Conservation (phyloP, 768 basidiomycete genomes). For the Phaeotremella skinneri region DNA sequence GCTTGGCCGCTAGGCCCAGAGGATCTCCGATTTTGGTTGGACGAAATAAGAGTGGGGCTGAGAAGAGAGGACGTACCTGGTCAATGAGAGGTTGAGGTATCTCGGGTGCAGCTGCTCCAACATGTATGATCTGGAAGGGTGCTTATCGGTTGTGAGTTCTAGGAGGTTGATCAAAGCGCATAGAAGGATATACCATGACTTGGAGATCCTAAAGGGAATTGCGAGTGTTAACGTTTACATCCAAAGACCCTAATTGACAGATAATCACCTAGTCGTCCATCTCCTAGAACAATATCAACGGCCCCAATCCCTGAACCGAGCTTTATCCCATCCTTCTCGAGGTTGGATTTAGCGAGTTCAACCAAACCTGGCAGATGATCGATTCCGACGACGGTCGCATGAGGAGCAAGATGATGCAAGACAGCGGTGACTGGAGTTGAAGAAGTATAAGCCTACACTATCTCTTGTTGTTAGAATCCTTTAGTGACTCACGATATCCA, state of each 20-base stretch:
- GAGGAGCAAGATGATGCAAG: conserved; percentile 66
- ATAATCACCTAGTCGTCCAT: conserved; percentile 69
- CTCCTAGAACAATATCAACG: conserved; percentile 68
- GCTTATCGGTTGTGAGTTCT: conserved; percentile 24
- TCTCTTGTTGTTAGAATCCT: background rate
- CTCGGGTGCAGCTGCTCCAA: conserved; percentile 82
- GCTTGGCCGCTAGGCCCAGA: no score
- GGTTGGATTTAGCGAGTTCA: conserved; percentile 61
- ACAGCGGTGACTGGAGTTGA: conserved; percentile 62
- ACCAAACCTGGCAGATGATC: conserved; percentile 84
- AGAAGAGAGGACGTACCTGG: conserved; percentile 57
- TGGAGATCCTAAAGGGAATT: conserved; percentile 26
- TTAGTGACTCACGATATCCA: conserved; percentile 60
- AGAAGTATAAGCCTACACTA: background rate
- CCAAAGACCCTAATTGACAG: background rate
- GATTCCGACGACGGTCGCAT: conserved; percentile 68
- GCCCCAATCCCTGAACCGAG: conserved; percentile 58
- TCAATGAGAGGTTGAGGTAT: conserved; percentile 70
- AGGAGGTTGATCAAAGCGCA: background rate
- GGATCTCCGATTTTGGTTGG: no score
- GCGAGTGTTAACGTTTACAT: conserved; percentile 4
- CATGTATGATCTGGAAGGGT: conserved; percentile 83
- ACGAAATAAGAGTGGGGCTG: background rate
- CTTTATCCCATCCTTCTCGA: conserved; percentile 61
- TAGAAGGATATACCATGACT: conserved; percentile 21